Evolutionary conservation across 495 filamentous ascomycete genomes (phyloP).

Genomic region (Apodospora peruviana): DNA sequence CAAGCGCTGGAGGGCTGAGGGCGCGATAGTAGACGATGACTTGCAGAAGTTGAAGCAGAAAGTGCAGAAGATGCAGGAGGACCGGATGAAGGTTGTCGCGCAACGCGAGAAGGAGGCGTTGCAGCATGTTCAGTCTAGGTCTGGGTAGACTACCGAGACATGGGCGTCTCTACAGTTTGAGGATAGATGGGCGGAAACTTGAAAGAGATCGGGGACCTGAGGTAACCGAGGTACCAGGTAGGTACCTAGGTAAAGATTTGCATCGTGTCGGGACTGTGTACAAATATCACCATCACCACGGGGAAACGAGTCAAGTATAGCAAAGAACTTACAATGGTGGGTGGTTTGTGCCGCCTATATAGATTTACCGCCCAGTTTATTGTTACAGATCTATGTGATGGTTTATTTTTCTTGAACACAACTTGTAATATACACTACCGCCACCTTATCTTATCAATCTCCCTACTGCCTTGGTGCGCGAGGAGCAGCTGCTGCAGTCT

Average conservation of each 20-base stretch:
- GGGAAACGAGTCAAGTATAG: neutral
- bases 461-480: constrained; percentile 9
- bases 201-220: neutral
- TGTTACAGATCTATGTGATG: too few relatives aligned
- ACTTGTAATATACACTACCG: neutral
- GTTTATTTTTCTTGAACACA: too few relatives aligned
- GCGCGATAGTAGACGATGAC: constrained; percentile 59
- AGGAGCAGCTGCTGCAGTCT: neutral
- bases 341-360: too few relatives aligned
- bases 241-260: too few relatives aligned
- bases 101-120: constrained; percentile 60
- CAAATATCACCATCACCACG: too few relatives aligned
- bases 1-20: constrained; percentile 55
- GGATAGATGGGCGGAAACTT: neutral
- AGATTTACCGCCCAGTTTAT: too few relatives aligned
- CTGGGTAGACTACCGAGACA: neutral
- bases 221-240: too few relatives aligned
- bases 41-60: constrained; percentile 72
- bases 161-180: neutral
- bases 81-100: constrained; percentile 61
- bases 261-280: too few relatives aligned
- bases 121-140: constrained; percentile 32
- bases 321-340: neutral
- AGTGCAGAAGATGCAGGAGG: constrained; percentile 73
- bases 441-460: neutral